phyloP scores from a whole-genome alignment of 352 stramenopile genomes.

The Phytopythium montanum region DNA sequence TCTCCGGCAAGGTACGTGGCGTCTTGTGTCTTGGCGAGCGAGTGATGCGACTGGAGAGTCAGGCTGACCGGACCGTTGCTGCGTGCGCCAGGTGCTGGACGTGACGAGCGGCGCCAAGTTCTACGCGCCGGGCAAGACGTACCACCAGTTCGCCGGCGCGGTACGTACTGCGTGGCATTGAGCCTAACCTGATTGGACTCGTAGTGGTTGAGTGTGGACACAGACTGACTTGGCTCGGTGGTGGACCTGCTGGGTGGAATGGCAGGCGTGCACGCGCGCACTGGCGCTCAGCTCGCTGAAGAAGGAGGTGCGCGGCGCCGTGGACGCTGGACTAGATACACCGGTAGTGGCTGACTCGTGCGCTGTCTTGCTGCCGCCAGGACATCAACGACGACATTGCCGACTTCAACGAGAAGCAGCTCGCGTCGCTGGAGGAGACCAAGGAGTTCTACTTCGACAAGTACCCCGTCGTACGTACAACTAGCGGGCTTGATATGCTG shows the following conservation, averaged over 20 bases:
- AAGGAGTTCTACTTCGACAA: conserved; percentile 81
- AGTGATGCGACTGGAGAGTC: too few relatives aligned
- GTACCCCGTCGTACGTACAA: conserved; percentile 64
- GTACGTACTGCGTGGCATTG: conserved; percentile 15
- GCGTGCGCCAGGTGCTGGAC: conserved; percentile 47
- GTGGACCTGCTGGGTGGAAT: background rate
- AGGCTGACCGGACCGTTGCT: too few relatives aligned
- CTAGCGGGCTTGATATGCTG: too few relatives aligned
- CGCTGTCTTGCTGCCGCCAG: conserved; percentile 16
- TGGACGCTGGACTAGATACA: too few relatives aligned
- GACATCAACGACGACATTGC: conserved; percentile 71
- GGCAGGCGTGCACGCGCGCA: conserved; percentile 68
- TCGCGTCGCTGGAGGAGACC: conserved; percentile 60
- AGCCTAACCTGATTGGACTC: background rate
- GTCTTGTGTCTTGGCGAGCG: too few relatives aligned
- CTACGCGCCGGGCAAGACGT: conserved; percentile 67
- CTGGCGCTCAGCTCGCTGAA: conserved; percentile 69
- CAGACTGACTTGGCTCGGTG: background rate
- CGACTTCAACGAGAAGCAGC: conserved; percentile 63
- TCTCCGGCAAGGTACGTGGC: conserved; percentile 58
- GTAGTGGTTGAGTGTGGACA: background rate
- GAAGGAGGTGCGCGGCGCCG: conserved; percentile 30
- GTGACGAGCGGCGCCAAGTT: conserved; percentile 71
- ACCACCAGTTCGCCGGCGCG: conserved; percentile 72
- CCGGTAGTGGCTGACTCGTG: too few relatives aligned